Percentiles rank a stretch among this genome's conserved stretches.
These are phyloP conservation scores for Magnolia sinica DNA, from an alignment of 164 flowering plant genomes.

Conservation along the genomic window DNA sequence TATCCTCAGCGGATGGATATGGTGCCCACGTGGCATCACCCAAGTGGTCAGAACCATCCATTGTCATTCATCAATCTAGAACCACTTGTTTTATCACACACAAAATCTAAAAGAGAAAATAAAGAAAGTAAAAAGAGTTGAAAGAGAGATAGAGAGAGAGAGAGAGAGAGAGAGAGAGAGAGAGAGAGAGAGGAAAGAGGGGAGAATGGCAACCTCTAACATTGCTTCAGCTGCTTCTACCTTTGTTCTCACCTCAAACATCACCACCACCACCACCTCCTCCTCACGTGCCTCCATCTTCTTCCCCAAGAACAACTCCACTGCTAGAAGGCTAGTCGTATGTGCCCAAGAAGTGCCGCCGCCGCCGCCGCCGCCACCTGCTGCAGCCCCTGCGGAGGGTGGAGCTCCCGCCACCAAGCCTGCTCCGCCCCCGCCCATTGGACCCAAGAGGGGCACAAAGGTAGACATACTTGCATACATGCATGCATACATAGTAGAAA, in stretches of 20 bases:
- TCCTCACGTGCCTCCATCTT: constrained; percentile 29
- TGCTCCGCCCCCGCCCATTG: constrained; percentile 83
- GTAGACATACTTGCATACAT: constrained; percentile 19
- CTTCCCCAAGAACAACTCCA: constrained; percentile 22
- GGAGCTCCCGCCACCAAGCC: constrained; percentile 23
- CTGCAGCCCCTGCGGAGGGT: constrained; percentile 31
- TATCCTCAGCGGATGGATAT: constrained; percentile 60
- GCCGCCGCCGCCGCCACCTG: constrained; percentile 43
- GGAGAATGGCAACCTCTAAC: constrained; percentile 56
- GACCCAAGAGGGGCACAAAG: constrained; percentile 96
- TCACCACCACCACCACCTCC: constrained; percentile 25
- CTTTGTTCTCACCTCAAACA: constrained; percentile 41
- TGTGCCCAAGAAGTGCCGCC: constrained; percentile 64
- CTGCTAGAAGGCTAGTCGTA: constrained; percentile 47
- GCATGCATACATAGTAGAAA: not conserved
- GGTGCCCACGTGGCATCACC: constrained; percentile 53
- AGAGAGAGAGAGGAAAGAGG: not conserved
- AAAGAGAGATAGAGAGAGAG: not conserved
- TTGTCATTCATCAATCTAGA: constrained; percentile 2
- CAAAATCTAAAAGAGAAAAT: not conserved
- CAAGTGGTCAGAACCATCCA: constrained; percentile 39
- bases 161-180: not conserved
- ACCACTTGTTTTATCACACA: not conserved
- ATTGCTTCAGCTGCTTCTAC: constrained; percentile 75
- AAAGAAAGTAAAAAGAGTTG: not conserved